Base-by-base conservation (phyloP, 73 alveolate species). In the Stentor roeselii region DNA sequence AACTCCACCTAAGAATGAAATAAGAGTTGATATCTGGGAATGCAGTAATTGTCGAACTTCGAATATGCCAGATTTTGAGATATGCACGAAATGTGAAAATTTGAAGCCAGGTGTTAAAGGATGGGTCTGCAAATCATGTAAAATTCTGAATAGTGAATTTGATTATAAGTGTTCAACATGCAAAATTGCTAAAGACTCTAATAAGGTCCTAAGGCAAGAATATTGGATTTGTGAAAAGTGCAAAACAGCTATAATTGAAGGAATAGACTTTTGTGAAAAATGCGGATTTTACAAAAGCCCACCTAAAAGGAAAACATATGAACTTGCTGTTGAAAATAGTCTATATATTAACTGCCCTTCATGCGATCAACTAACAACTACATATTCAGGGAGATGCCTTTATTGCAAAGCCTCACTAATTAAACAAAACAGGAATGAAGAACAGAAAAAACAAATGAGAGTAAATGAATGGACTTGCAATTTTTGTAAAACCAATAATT, bases 171-270 rank as follows among this genome's bases (percentile, higher is more conserved):
- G 67, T 21, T 50, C 21, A 50, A 50, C 30, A 6, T 50, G 67
- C 21, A 21, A 21, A 50, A 11, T 11, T 50, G 6, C 21, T 50
- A 50, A 50, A 11, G 67, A 50, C 21, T 50, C 67, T 11, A 50
- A 50, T 50, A 21, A 50, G 67, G 30, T 50, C 21, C 21, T 50
- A 50, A 50, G 21, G 6, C 6, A 21, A 11, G 67, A 50, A 11
- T 21, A 50, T 50, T 50, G 67, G 67, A 6, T 50, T 50, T 50
- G 67, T 50, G 67, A 50, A 50, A 50, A 50, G 67, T 50, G 67
- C 67, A 50, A 50, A 11, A 50, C 67, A 50, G 21, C 6, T 6
- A 50, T 11, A 11, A 50, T 11, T 11, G 30, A 50, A 50, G 21
- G 30, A 50, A 21, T 11, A 50, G 21, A 50, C 21, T 11, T 6